Base-by-base conservation (phyloP, 495 filamentous ascomycete species). In the Aspergillus sparsus region DNA sequence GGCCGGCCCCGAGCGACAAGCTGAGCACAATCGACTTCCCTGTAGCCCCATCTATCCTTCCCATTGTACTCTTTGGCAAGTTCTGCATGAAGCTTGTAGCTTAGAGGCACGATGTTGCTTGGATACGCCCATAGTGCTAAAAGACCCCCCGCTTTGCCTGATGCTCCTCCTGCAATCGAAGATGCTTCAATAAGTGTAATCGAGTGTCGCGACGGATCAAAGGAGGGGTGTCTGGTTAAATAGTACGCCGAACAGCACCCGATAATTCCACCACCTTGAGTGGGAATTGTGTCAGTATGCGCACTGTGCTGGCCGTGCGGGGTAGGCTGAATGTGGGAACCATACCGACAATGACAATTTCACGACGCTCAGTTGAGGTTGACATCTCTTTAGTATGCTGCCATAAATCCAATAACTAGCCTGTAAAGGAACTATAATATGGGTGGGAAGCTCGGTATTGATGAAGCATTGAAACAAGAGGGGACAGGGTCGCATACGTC, bases 101-200 rank as follows among this genome's bases (percentile, higher is more conserved):
- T 94, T 54, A 98, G 77, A 2, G 91, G 90, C 1, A 97, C 94
- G 57, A 98, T 84, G 66, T 82, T 89, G 62, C 72, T 81, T 1
- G 94, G 94, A 67, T 97, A 97, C 10, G 94, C 94, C 94, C 94
- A 98, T 42, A 92, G 80, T 1, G 87, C 94, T 15, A 98, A 78
- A 11, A 98, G 82, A 1, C 94, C 94, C 5, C 94, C 94, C 2
- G 94, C 94, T 78, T 98, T 98, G 7, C 94, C 94, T 27, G 92
- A 96, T 42, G 94, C 94, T 27, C 89, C 93, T 10, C 92, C 88
- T 13, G 94, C 94, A 62, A 98, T 90, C 42, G 88, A 82, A 12
- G 86, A 86, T 1, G 94, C 92, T 80, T 98, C 94, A 61, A 98
- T 80, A 35, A 98, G 85, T 11, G 89, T 96, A 62, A 98, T 85